A percentile compares a stretch with the other conserved stretches of the same genome.
These are phyloP conservation scores for Phytopythium helicoides DNA, from an alignment of 352 stramenopile genomes.

Conservation along the genomic window DNA sequence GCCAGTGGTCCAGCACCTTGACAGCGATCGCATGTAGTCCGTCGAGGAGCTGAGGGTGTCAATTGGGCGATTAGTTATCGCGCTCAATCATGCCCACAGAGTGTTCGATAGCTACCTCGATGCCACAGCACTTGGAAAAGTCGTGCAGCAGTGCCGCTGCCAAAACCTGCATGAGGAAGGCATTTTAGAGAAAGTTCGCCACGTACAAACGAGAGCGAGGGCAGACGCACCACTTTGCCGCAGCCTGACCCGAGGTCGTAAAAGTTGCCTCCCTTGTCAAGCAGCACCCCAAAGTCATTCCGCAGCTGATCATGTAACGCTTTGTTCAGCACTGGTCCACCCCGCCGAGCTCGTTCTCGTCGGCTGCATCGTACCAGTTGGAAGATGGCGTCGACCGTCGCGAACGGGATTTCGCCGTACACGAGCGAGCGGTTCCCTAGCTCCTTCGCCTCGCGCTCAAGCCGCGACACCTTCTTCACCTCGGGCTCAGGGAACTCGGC, in stretches of 20 bases:
- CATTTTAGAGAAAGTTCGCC: not conserved
- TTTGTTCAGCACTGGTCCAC: not conserved
- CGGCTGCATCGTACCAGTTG: constrained; percentile 48
- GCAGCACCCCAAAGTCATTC: constrained; percentile 48
- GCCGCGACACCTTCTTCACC: constrained; percentile 54
- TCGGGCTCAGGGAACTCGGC: constrained; percentile 36
- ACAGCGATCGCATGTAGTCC: constrained; percentile 56
- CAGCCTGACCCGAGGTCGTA: constrained; percentile 71
- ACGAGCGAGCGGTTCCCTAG: constrained; percentile 59
- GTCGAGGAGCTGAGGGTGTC: constrained; percentile 31
- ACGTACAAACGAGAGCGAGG: not conserved
- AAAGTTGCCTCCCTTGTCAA: constrained; percentile 64
- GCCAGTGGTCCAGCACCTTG: constrained; percentile 63
- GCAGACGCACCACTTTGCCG: constrained; percentile 57
- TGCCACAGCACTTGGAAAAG: constrained; percentile 61
- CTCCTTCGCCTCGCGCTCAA: constrained; percentile 67
- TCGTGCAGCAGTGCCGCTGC: constrained; percentile 57
- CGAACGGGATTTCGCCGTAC: constrained; percentile 65
- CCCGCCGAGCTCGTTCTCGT: too few species aligned
- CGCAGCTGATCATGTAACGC: constrained; percentile 34
- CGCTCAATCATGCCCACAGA: too few species aligned
- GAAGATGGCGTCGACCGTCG: constrained; percentile 55
- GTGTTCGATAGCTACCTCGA: constrained; percentile 32
- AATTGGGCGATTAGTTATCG: too few species aligned
- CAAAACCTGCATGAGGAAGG: constrained; percentile 30